phyloP scores from a whole-genome alignment of 2,329 filamentous ascomycete genomes.

The Penicillium sp. region DNA sequence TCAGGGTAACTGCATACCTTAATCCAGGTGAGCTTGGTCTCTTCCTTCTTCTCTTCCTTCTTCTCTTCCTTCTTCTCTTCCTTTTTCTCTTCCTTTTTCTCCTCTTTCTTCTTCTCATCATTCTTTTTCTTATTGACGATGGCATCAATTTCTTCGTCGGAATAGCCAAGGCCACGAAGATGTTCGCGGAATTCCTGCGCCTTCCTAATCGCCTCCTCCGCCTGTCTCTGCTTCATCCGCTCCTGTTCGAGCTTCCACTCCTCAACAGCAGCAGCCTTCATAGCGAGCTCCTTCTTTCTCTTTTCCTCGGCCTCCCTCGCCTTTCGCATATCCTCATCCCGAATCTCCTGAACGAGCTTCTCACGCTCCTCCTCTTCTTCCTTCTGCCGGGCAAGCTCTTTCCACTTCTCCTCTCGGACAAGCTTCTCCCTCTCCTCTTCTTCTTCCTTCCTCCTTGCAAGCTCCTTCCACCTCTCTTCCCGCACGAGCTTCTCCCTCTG shows the following conservation, averaged over 20 bases:
- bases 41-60: conserved; percentile 31
- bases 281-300: conserved; percentile 29
- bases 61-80: conserved; percentile 44
- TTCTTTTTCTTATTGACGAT: conserved; percentile 42
- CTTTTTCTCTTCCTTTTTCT: conserved; percentile 22
- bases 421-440: conserved; percentile 33
- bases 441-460: conserved; percentile 23
- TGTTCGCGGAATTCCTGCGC: conserved; percentile 37
- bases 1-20: conserved; percentile 32
- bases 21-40: conserved; percentile 40
- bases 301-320: conserved; percentile 41
- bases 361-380: conserved; percentile 18
- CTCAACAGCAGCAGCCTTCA: conserved; percentile 43
- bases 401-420: conserved; percentile 4
- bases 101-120: conserved; percentile 30
- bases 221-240: conserved; percentile 26
- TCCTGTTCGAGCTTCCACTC: conserved; percentile 37
- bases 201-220: conserved; percentile 32
- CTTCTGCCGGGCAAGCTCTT: conserved; percentile 28
- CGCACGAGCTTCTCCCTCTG: conserved; percentile 26
- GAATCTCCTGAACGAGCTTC: not conserved
- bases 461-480: conserved; percentile 10
- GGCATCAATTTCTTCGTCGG: conserved; percentile 43
- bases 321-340: conserved; percentile 19
- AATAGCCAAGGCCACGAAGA: conserved; percentile 40